phyloP scores from a whole-genome alignment of 345 rosid species.

The Hibiscus syriacus region DNA sequence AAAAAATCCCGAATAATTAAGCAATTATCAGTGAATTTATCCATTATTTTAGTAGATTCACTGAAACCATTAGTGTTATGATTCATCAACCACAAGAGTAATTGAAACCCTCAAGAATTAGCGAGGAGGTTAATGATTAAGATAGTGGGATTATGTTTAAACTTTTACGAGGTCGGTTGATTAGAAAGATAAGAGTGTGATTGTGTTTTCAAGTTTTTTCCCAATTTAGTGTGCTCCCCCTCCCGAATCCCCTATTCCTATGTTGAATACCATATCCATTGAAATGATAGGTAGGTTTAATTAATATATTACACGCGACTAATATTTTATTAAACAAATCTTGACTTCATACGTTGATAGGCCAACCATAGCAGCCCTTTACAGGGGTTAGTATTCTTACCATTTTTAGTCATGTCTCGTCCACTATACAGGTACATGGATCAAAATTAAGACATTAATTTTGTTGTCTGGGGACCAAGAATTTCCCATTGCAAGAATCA shows the following conservation, averaged over 20 bases:
- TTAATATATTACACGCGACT: neutral
- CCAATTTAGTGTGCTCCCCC: neutral
- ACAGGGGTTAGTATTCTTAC: neutral
- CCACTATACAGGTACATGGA: neutral
- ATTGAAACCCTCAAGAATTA: too few relatives aligned
- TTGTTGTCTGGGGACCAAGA: neutral
- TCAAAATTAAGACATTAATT: neutral
- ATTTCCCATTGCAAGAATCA: slow-evolving; percentile 7
- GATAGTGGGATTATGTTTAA: too few relatives aligned
- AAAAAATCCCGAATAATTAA: neutral
- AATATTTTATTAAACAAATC: neutral
- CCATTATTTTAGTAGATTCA: neutral
- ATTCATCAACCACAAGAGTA: neutral
- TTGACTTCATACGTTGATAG: slow-evolving; percentile 22
- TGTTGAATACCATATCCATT: slow-evolving; percentile 8
- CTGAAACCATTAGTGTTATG: neutral
- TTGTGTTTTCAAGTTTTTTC: slow-evolving; percentile 3
- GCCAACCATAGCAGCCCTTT: slow-evolving; percentile 2
- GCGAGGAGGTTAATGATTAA: neutral
- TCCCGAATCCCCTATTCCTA: neutral
- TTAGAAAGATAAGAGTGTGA: slow-evolving; percentile 10
- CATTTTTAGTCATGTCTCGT: neutral
- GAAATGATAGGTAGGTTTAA: neutral
- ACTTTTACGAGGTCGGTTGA: slow-evolving; percentile 20
- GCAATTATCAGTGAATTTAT: neutral